These are phyloP conservation scores for Agaricales sp. DNA, from an alignment of 1,284 basidiomycete genomes.

Conservation along the genomic window DNA sequence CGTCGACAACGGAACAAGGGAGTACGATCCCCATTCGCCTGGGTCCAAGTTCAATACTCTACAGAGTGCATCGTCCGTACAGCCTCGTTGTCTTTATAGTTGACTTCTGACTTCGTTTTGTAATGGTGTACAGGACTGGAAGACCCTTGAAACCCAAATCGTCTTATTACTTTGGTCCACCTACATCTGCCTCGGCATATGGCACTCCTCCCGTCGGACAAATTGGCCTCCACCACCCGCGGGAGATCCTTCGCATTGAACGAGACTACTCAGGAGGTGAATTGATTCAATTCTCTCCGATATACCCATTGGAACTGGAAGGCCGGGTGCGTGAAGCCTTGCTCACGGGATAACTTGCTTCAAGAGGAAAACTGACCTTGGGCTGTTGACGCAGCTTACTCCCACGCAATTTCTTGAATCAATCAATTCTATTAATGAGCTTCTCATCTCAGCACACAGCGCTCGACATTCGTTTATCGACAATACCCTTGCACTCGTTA, in stretches of 20 bases:
- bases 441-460: slow-evolving; percentile 71
- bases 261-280: slow-evolving; percentile 77
- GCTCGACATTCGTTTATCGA: slow-evolving; percentile 47
- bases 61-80: slow-evolving; percentile 20
- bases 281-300: slow-evolving; percentile 67
- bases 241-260: slow-evolving; percentile 76
- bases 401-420: slow-evolving; percentile 77
- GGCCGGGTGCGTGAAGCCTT: slow-evolving; percentile 72
- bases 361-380: too few relatives aligned
- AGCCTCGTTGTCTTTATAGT: too few relatives aligned
- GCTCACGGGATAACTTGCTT: too few relatives aligned
- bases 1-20: slow-evolving; percentile 22
- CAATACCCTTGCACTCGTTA: too few relatives aligned
- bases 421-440: slow-evolving; percentile 77
- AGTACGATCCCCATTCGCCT: slow-evolving; percentile 27
- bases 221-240: slow-evolving; percentile 74
- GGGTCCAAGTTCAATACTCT: slow-evolving; percentile 23
- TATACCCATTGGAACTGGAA: slow-evolving; percentile 77
- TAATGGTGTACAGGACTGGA: slow-evolving; percentile 19
- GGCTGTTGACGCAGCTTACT: too few relatives aligned
- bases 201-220: slow-evolving; percentile 69
- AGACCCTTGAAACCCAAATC: slow-evolving; percentile 60
- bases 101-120: slow-evolving; percentile 2
- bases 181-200: slow-evolving; percentile 61
- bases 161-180: slow-evolving; percentile 76